Evolutionary conservation across 345 rosid genomes (phyloP).

Genomic region (Microthlaspi erraticum): DNA sequence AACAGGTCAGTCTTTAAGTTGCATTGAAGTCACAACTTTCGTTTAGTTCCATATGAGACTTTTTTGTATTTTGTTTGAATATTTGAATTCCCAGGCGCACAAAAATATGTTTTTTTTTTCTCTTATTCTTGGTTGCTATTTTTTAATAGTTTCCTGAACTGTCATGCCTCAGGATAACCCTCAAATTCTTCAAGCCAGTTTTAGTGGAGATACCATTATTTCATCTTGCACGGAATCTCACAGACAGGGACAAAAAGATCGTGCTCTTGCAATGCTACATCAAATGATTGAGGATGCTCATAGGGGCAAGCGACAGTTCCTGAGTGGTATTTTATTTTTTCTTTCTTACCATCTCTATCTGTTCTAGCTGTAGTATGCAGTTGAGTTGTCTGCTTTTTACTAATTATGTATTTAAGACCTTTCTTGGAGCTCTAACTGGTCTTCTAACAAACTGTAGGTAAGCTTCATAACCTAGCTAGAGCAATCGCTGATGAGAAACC

Average conservation of each 20-base stretch:
- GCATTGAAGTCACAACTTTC: conserved; percentile 19
- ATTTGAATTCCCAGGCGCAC: conserved; percentile 7
- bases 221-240: conserved; percentile 70
- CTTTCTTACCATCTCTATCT: conserved; percentile 5
- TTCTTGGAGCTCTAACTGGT: conserved; percentile 36
- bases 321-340: conserved; percentile 67
- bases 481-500: conserved; percentile 92
- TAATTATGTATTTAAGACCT: conserved; percentile 27
- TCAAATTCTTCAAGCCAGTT: conserved; percentile 65
- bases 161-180: conserved; percentile 65
- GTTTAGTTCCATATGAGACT: conserved; percentile 2
- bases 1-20: conserved; percentile 60
- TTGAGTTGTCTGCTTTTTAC: conserved; percentile 20
- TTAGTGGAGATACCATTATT: conserved; percentile 64
- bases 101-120: conserved; percentile 17
- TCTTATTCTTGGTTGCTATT: conserved; percentile 1
- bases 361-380: conserved; percentile 26
- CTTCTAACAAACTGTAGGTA: conserved; percentile 59
- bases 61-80: not conserved
- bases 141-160: conserved; percentile 12
- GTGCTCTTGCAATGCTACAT: conserved; percentile 85
- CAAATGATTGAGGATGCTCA: conserved; percentile 99
- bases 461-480: conserved; percentile 95
- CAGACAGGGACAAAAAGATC: conserved; percentile 85
- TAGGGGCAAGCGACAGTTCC: conserved; percentile 93